Evolutionary conservation across 2,329 filamentous ascomycete genomes (phyloP).

Genomic region (Chaetomiaceae sp.): DNA sequence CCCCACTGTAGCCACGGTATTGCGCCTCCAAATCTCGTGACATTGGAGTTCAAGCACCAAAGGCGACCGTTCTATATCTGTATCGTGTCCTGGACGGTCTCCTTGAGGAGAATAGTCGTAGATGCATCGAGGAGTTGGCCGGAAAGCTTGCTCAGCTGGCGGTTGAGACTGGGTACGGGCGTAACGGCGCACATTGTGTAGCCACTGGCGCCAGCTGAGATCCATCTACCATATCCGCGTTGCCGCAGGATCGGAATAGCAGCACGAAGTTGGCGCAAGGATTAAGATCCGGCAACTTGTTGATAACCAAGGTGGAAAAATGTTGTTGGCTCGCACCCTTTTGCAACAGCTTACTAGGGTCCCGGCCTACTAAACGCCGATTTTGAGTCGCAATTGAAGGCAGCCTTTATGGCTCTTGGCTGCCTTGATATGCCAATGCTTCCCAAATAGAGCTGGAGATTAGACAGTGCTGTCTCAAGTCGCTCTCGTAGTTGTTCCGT

Average conservation of each 20-base stretch:
- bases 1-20: too few species aligned
- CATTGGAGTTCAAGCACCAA: too few species aligned
- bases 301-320: slow-evolving; percentile 4
- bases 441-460: too few species aligned
- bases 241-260: slow-evolving; percentile 28
- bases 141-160: slow-evolving; percentile 2
- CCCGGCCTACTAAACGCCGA: background rate
- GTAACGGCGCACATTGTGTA: slow-evolving; percentile 25
- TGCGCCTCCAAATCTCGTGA: too few species aligned
- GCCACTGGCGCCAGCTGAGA: background rate
- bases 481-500: too few species aligned
- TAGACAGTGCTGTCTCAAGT: too few species aligned
- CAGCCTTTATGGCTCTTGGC: too few species aligned
- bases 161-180: slow-evolving; percentile 22
- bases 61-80: too few species aligned
- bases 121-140: too few species aligned
- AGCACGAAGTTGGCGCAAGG: slow-evolving; percentile 25
- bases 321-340: background rate
- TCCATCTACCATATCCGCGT: slow-evolving; percentile 20
- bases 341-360: too few species aligned
- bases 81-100: too few species aligned
- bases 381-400: background rate
- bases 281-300: slow-evolving; percentile 24
- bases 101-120: background rate
- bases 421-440: too few species aligned